Base-by-base conservation (phyloP, 805 yeast genomes). In the Pichia rugopelliculosa region DNA sequence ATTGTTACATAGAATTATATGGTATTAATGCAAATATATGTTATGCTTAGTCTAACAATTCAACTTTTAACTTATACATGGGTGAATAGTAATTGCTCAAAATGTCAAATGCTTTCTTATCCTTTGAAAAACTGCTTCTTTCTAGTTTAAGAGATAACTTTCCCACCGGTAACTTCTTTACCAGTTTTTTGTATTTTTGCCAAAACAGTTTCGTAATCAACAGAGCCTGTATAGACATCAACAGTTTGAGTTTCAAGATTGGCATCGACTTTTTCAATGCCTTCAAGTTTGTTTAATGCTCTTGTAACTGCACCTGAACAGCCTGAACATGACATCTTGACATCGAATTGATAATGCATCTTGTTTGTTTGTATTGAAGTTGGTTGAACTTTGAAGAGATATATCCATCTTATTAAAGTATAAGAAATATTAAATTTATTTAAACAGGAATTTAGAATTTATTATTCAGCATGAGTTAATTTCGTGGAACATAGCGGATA, bases 131-230 rank as follows among this genome's bases (percentile, higher is more conserved):
- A n/a, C n/a, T n/a, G n/a, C n/a, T n/a, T n/a, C n/a, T n/a, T n/a
- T n/a, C n/a, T n/a, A n/a, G n/a, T n/a, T 49, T 65, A 75, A 41
- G 65, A 70, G 45, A 83, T 59, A 39, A 74, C 69, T 57, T 74
- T 74, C 12, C 96, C 96, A 26, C 74, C 72, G 41, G 75, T 71
- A 49, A 91, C 84, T 58, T 80, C 80, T 72, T 91, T 91, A 34
- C 98, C 98, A 1, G 98, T 89, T 73, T 91, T 91, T 53, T 82
- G 71, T 54, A 91, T 91, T 48, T 88, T 81, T 46, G 75, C 81
- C 47, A 82, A 72, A n/a, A 93, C 90, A 3, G 83, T 77, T 44
- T 90, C 95, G 61, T 85, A 88, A 11, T 66, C 56, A 30, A 69
- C 69, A 15, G 66, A 68, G 10, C 93, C 77, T 48, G 73, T 72